These are phyloP conservation scores for Aeschynomene evenia DNA, from an alignment of 306 rosid genomes.

Conservation along the genomic window DNA sequence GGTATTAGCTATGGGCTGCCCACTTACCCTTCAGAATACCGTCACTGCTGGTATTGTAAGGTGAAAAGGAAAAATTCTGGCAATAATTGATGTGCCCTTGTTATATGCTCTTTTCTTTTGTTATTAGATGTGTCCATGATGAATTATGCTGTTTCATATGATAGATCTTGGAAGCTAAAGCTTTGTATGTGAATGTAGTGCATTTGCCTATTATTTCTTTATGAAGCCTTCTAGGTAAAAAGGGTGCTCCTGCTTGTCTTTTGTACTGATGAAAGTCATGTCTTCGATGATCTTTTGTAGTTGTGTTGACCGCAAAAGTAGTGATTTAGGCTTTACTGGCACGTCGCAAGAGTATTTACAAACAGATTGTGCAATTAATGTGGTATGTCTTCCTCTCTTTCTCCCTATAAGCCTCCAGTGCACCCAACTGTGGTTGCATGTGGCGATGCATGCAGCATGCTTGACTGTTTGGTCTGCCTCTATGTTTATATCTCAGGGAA, in stretches of 20 bases:
- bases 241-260: slow-evolving; percentile 1
- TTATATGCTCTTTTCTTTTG: background rate
- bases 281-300: slow-evolving; percentile 38
- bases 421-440: slow-evolving; percentile 7
- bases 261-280: background rate
- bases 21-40: slow-evolving; percentile 87
- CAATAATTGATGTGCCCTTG: background rate
- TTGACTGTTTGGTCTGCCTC: background rate
- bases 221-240: background rate
- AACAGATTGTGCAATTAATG: slow-evolving; percentile 77
- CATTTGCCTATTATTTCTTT: background rate
- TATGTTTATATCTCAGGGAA: slow-evolving; percentile 55
- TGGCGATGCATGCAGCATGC: background rate
- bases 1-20: slow-evolving; percentile 87
- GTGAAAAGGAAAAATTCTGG: slow-evolving; percentile 36
- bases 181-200: background rate
- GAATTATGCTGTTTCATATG: background rate
- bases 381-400: slow-evolving; percentile 41
- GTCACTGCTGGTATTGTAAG: slow-evolving; percentile 95
- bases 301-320: slow-evolving; percentile 88
- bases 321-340: slow-evolving; percentile 91
- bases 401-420: background rate
- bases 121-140: background rate
- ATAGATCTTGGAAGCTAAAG: slow-evolving; percentile 12
- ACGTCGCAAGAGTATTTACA: slow-evolving; percentile 73